A percentile compares a stretch with the other conserved stretches of the same genome.
Evolutionary conservation across 805 yeast species (phyloP).

Genomic region (Maudiozyma saulgeensis): DNA sequence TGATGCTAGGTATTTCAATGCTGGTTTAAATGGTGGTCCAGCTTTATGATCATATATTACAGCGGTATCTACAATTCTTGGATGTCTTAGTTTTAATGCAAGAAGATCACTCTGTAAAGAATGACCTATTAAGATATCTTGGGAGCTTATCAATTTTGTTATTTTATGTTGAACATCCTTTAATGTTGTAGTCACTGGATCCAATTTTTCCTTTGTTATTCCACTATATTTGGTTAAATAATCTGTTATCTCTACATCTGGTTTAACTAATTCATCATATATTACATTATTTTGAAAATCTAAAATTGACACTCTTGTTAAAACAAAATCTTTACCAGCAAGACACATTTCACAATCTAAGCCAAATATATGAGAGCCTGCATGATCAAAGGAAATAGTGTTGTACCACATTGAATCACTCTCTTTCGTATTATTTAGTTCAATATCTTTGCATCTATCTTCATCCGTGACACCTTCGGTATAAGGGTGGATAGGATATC

Average conservation of each 20-base stretch:
- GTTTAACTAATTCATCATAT: slow-evolving; percentile 70
- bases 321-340: slow-evolving; percentile 52
- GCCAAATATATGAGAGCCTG: slow-evolving; percentile 59
- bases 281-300: slow-evolving; percentile 52
- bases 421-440: background rate
- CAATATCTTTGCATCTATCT: background rate
- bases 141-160: slow-evolving; percentile 37
- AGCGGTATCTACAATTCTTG: slow-evolving; percentile 72
- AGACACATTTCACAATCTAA: slow-evolving; percentile 92
- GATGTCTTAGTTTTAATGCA: slow-evolving; percentile 64
- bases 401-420: slow-evolving; percentile 37
- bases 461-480: slow-evolving; percentile 13
- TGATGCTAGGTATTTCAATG: slow-evolving; percentile 60
- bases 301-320: slow-evolving; percentile 71
- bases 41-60: slow-evolving; percentile 66
- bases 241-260: slow-evolving; percentile 62
- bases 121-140: slow-evolving; percentile 77
- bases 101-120: slow-evolving; percentile 77
- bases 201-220: slow-evolving; percentile 60
- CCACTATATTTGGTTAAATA: slow-evolving; percentile 83
- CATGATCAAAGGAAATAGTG: slow-evolving; percentile 45
- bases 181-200: slow-evolving; percentile 50
- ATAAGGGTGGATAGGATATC: slow-evolving; percentile 53
- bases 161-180: slow-evolving; percentile 58
- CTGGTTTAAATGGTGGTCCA: slow-evolving; percentile 75